Conservation (phyloP, 345 rosid species). For the Ailanthus altissimus region DNA sequence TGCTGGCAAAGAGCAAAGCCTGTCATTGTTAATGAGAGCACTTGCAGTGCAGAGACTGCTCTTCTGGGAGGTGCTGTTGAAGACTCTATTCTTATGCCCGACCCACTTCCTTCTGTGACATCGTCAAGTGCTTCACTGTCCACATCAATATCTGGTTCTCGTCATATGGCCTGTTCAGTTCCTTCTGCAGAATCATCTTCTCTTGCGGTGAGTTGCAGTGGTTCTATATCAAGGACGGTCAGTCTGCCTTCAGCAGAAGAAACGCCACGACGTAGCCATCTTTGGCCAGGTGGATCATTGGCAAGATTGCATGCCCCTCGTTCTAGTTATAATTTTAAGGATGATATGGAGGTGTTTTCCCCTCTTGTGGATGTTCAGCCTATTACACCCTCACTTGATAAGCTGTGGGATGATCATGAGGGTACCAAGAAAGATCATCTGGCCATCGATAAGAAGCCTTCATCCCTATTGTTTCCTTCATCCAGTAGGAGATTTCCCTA, state of each 20-base stretch:
- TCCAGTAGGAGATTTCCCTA: constrained; percentile 64
- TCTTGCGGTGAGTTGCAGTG: constrained; percentile 35
- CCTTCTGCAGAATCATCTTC: constrained; percentile 42
- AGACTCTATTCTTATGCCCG: constrained; percentile 95
- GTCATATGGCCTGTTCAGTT: constrained; percentile 40
- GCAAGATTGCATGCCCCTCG: constrained; percentile 76
- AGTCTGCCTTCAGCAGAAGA: constrained; percentile 57
- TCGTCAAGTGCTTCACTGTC: constrained; percentile 55
- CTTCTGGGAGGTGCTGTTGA: constrained; percentile 86
- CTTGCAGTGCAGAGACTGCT: constrained; percentile 78
- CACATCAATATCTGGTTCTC: constrained; percentile 50
- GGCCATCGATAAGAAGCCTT: constrained; percentile 60
- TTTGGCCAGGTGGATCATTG: constrained; percentile 71
- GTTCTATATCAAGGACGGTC: constrained; percentile 37
- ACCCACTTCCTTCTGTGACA: constrained; percentile 82
- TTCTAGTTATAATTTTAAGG: constrained; percentile 64
- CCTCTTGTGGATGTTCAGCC: constrained; percentile 83
- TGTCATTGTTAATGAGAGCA: constrained; percentile 73
- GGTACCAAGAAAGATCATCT: constrained; percentile 57
- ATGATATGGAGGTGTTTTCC: constrained; percentile 95
- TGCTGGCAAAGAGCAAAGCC: constrained; percentile 99
- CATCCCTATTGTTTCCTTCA: constrained; percentile 69
- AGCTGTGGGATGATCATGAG: constrained; percentile 68
- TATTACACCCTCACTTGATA: constrained; percentile 75
- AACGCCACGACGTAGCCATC: constrained; percentile 64